Conservation (phyloP, 2,329 filamentous ascomycete genomes). For the Tolypocladium ophioglossoides region DNA sequence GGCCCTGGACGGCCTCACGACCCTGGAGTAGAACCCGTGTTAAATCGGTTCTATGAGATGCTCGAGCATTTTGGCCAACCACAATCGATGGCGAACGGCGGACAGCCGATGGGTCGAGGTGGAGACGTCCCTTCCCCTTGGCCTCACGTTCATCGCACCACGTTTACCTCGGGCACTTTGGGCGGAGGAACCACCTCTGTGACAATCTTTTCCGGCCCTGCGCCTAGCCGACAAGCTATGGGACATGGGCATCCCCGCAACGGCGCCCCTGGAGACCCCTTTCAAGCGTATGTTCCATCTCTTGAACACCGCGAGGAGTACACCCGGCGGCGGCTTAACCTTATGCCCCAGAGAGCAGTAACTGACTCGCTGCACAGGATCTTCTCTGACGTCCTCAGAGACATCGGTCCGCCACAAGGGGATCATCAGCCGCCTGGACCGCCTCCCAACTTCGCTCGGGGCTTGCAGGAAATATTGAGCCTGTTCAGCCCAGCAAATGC, state of each 20-base stretch:
- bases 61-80: constrained; percentile 24
- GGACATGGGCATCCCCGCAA: constrained; percentile 4
- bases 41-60: constrained; percentile 34
- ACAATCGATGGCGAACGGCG: neutral
- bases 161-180: constrained; percentile 24
- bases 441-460: constrained; percentile 16
- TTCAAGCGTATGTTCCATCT: constrained; percentile 34
- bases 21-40: constrained; percentile 23
- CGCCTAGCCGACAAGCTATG: constrained; percentile 7
- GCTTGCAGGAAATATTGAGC: constrained; percentile 42
- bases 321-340: neutral
- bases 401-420: constrained; percentile 21
- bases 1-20: constrained; percentile 18
- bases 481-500: constrained; percentile 42
- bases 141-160: constrained; percentile 24
- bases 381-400: constrained; percentile 34
- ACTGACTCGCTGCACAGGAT: constrained; percentile 23
- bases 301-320: neutral
- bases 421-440: constrained; percentile 11
- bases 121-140: neutral
- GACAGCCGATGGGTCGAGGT: neutral
- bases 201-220: constrained; percentile 33
- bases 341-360: neutral
- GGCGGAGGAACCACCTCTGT: constrained; percentile 34
- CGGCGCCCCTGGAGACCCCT: constrained; percentile 24